Percentiles rank a stretch among this genome's conserved stretches.
phyloP scores from a whole-genome alignment of 1,284 basidiomycete species.

The Polyporus tsugae region DNA sequence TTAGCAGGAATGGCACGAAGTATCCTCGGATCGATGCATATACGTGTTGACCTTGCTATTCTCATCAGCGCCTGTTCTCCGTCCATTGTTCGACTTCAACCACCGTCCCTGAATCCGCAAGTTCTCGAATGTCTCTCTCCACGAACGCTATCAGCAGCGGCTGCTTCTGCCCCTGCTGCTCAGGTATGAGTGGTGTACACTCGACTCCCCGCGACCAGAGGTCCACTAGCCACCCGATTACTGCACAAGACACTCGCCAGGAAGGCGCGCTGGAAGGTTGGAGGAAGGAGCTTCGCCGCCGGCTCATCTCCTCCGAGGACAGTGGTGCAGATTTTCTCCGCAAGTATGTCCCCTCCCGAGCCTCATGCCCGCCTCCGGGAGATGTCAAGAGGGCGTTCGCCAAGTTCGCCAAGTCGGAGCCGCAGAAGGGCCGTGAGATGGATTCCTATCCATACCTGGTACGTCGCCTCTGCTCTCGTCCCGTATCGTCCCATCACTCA shows the following conservation, averaged over 20 bases:
- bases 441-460: background rate
- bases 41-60: background rate
- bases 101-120: background rate
- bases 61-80: background rate
- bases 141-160: background rate
- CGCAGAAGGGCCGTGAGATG: background rate
- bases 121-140: background rate
- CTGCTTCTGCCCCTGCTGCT: background rate
- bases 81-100: background rate
- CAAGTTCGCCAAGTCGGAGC: background rate
- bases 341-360: background rate
- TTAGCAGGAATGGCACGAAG: background rate
- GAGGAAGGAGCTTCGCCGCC: background rate
- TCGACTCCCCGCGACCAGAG: background rate
- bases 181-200: constrained; percentile 2
- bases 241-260: background rate
- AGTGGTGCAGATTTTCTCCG: background rate
- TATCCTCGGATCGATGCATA: background rate
- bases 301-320: background rate
- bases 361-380: background rate
- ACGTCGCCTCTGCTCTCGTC: background rate
- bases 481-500: background rate
- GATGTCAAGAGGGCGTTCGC: background rate
- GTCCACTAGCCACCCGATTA: background rate
- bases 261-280: background rate